These are phyloP conservation scores for Saccharomycopsis synnaedendra DNA, from an alignment of 805 yeast genomes.

Conservation along the genomic window DNA sequence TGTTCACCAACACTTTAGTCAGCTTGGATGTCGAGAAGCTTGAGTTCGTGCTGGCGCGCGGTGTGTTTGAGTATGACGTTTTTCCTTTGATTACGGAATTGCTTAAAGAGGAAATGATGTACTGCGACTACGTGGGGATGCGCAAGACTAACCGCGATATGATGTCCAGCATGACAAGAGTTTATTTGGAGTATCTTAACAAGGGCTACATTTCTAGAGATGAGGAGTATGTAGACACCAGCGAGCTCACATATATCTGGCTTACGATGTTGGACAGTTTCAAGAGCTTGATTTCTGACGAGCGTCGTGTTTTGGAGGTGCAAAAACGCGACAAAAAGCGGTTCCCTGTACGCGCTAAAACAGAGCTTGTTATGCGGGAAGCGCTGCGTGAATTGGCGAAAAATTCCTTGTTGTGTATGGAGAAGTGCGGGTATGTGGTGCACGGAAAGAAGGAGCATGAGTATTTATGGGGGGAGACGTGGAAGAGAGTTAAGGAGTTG, in stretches of 20 bases:
- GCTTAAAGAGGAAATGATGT: conserved; percentile 50
- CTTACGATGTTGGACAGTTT: conserved; percentile 12
- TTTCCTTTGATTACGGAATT: conserved; percentile 62
- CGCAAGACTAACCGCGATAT: conserved; percentile 55
- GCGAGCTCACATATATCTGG: conserved; percentile 16
- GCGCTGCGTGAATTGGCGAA: conserved; percentile 12
- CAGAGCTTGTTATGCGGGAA: conserved; percentile 7
- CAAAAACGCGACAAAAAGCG: conserved; percentile 7
- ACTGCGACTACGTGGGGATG: conserved; percentile 54
- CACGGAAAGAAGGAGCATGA: conserved; percentile 2
- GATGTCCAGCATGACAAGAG: conserved; percentile 54
- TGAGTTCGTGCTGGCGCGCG: conserved; percentile 34
- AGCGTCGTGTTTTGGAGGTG: conserved; percentile 6
- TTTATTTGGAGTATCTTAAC: conserved; percentile 39
- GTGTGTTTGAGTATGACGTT: conserved; percentile 60
- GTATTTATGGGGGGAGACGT: conserved; percentile 13
- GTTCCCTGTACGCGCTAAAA: not conserved
- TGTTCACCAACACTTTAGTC: conserved; percentile 43
- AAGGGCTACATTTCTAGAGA: conserved; percentile 8
- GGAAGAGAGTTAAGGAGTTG: conserved; percentile 6
- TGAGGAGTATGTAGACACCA: not conserved
- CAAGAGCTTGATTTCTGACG: conserved; percentile 12
- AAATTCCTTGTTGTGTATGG: conserved; percentile 14
- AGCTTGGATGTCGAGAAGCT: conserved; percentile 26
- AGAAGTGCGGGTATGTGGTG: conserved; percentile 8